phyloP scores from a whole-genome alignment of 495 filamentous ascomycete species.

The Pseudoneurospora amorphoporcata region DNA sequence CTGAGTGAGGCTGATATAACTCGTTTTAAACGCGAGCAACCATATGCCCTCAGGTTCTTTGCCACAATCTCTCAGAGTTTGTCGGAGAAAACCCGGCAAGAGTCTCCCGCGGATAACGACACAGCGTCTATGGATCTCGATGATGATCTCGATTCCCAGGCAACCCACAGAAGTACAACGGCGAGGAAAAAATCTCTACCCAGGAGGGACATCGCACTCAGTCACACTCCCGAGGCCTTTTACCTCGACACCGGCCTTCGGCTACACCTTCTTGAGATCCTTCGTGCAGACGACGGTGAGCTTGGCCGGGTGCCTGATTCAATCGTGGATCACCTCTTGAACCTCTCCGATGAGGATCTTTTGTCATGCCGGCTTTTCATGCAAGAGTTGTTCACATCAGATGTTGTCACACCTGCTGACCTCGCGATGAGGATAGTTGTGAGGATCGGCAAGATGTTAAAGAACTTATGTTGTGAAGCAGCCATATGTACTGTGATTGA shows the following conservation, averaged over 20 bases:
- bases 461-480: constrained; percentile 67
- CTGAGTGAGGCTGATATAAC: constrained; percentile 20
- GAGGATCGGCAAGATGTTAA: constrained; percentile 46
- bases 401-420: constrained; percentile 29
- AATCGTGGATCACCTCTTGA: constrained; percentile 49
- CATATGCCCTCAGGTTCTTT: constrained; percentile 27
- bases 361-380: constrained; percentile 45
- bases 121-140: constrained; percentile 73
- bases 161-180: constrained; percentile 32
- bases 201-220: constrained; percentile 36
- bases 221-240: constrained; percentile 40
- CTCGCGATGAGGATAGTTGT: constrained; percentile 36
- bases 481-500: constrained; percentile 59
- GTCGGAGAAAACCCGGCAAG: constrained; percentile 25
- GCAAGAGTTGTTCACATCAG: constrained; percentile 37
- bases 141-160: constrained; percentile 50
- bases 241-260: constrained; percentile 30
- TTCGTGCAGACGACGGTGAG: constrained; percentile 24
- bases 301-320: constrained; percentile 26
- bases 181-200: constrained; percentile 27
- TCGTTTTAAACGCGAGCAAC: constrained; percentile 19
- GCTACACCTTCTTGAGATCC: constrained; percentile 28
- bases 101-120: constrained; percentile 13
- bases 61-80: constrained; percentile 35
- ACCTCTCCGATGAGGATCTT: constrained; percentile 49